phyloP scores from a whole-genome alignment of 2,329 filamentous ascomycete genomes.

The Monosporascus sp. region DNA sequence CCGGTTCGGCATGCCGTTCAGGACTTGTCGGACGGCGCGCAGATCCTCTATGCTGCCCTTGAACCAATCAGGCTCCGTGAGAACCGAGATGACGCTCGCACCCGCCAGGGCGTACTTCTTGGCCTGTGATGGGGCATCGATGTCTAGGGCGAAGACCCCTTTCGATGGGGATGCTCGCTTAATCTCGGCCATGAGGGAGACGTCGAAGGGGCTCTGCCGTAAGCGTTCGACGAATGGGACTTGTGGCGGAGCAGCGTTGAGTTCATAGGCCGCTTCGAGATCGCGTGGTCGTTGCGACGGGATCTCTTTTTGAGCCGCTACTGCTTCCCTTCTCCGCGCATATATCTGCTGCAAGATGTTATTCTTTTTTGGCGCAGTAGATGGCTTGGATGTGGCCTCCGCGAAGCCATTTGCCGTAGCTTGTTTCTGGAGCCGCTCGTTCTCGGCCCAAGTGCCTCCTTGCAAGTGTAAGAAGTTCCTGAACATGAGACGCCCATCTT shows the following conservation, averaged over 20 bases:
- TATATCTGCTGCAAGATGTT: conserved; percentile 94
- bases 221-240: conserved; percentile 76
- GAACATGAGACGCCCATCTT: conserved; percentile 82
- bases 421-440: conserved; percentile 51
- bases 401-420: conserved; percentile 21
- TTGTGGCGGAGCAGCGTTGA: conserved; percentile 78
- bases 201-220: conserved; percentile 73
- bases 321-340: conserved; percentile 66
- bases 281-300: conserved; percentile 80
- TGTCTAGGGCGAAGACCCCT: conserved; percentile 81
- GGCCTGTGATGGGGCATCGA: conserved; percentile 85
- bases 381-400: conserved; percentile 18
- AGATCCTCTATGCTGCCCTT: conserved; percentile 96
- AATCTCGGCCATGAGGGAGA: conserved; percentile 96
- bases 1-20: conserved; percentile 87
- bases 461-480: conserved; percentile 85
- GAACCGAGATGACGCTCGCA: conserved; percentile 95
- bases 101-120: conserved; percentile 88
- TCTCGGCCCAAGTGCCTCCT: conserved; percentile 87
- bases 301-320: conserved; percentile 75
- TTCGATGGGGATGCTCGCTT: conserved; percentile 96
- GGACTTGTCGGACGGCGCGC: conserved; percentile 75
- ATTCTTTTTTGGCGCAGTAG: conserved; percentile 52
- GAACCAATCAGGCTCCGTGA: conserved; percentile 98
- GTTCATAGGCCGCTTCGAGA: conserved; percentile 78